Base-by-base conservation (phyloP, 2,329 filamentous ascomycete genomes). In the Ascomycota sp. region DNA sequence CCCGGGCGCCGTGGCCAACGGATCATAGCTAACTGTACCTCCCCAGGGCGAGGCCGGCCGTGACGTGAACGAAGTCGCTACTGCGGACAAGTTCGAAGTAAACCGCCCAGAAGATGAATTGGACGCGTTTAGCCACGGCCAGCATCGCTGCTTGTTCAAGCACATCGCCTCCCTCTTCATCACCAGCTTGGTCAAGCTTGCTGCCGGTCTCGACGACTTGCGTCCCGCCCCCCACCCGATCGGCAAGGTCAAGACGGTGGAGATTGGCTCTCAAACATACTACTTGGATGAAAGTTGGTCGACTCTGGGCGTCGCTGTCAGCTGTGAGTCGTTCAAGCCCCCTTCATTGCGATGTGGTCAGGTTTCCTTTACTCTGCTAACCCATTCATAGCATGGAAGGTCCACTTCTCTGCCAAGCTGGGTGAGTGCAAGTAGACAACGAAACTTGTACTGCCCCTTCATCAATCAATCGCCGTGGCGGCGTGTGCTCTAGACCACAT, bases 241-340 rank as follows among this genome's bases (percentile, higher is more conserved):
- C 53, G 61, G 59, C 1, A 36, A 45, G 32, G 52, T 62, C 38
- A 62, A 61, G 51, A 57, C 53, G 1, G 55, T 64, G 41, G 42
- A 40, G 0, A 46, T 59, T 11, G 53, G 48, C 8, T 41, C 46
- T 0, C 51, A 60, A 39, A 56, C 54, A 40, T 51, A 49, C 7
- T 63, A 59, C 35, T 50, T 62, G 13, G 61, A 61, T 36, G 59
- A 63, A 31, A 60, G 54, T 40, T 63, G 61, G 56, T 61, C 58
- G 1, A 57, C 55, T 32, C 50, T 63, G 11, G 47, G 47, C 26
- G 54, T 55, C 10, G 57, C 62, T 38, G 53, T 57, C 2, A 60
- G 52, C 38, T 61, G 60, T 63, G 55, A 54, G 56, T 52, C 29
- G 27, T 6, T 21, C 16, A 21, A 21, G 5, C 16, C 16, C 5